phyloP scores from a whole-genome alignment of 2,329 filamentous ascomycete genomes.

The Neofusicoccum kwambonambiense region DNA sequence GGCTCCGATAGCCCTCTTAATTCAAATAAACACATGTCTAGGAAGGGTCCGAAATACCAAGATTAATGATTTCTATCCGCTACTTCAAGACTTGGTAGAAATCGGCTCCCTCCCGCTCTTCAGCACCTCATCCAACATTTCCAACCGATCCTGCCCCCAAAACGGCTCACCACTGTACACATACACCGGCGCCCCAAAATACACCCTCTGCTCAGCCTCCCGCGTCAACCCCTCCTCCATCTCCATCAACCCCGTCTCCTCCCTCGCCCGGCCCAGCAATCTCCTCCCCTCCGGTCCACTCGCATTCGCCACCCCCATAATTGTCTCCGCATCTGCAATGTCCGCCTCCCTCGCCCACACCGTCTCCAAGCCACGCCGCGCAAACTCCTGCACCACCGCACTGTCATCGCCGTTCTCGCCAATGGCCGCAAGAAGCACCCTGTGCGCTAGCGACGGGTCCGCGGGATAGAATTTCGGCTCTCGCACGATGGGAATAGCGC shows the following conservation, averaged over 20 bases:
- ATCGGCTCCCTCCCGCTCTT: constrained; percentile 23
- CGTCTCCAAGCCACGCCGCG: constrained; percentile 8
- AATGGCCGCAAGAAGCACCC: constrained; percentile 27
- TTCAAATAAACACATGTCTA: too few relatives aligned
- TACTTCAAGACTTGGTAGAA: background rate
- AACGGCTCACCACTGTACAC: constrained; percentile 25
- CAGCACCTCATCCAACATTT: constrained; percentile 27
- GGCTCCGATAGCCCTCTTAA: too few relatives aligned
- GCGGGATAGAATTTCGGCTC: constrained; percentile 23
- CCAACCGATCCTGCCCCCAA: constrained; percentile 29
- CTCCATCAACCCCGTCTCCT: constrained; percentile 8
- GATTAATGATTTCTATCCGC: too few relatives aligned
- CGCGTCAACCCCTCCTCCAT: constrained; percentile 11
- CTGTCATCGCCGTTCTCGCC: constrained; percentile 17
- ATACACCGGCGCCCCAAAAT: constrained; percentile 28
- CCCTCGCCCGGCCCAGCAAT: background rate
- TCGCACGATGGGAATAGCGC: constrained; percentile 28
- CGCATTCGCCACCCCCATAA: background rate
- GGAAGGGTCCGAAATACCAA: too few relatives aligned
- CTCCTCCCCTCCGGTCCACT: background rate
- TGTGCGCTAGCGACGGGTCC: constrained; percentile 32
- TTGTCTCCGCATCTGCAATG: constrained; percentile 11
- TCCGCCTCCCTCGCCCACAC: constrained; percentile 19
- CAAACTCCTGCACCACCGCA: constrained; percentile 16
- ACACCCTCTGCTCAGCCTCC: constrained; percentile 22